These are phyloP conservation scores for Tulasnella sp. DNA, from an alignment of 768 basidiomycete species.

Conservation along the genomic window DNA sequence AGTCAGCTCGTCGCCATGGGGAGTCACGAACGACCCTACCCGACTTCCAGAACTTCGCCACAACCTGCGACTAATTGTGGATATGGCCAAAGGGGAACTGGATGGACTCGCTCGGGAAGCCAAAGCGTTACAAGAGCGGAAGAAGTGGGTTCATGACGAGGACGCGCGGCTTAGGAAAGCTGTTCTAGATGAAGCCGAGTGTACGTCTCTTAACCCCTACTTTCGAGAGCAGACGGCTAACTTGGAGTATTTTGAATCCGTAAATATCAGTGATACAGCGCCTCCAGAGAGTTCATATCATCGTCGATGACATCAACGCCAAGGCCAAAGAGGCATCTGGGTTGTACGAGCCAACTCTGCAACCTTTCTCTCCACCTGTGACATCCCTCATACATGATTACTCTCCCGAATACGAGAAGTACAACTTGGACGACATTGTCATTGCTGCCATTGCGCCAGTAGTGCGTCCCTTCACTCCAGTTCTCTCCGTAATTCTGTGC, in stretches of 20 bases:
- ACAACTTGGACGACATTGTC: constrained; percentile 82
- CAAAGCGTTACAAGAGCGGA: constrained; percentile 68
- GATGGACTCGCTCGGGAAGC: constrained; percentile 88
- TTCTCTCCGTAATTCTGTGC: background rate
- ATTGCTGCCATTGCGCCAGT: constrained; percentile 85
- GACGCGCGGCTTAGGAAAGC: constrained; percentile 60
- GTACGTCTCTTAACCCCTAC: constrained; percentile 37
- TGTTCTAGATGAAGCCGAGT: constrained; percentile 66
- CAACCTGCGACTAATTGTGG: constrained; percentile 80
- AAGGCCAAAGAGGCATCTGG: constrained; percentile 54
- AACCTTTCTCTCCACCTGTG: constrained; percentile 64
- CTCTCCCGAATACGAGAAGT: constrained; percentile 62
- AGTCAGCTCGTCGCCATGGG: constrained; percentile 68
- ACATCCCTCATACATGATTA: constrained; percentile 64
- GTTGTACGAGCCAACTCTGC: constrained; percentile 63
- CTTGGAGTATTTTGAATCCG: no score
- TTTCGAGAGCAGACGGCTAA: background rate
- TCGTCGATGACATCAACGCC: constrained; percentile 61
- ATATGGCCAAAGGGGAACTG: constrained; percentile 73
- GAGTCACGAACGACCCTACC: constrained; percentile 76
- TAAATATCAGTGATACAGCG: constrained; percentile 77
- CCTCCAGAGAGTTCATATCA: constrained; percentile 65
- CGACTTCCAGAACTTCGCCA: constrained; percentile 96
- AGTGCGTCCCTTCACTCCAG: constrained; percentile 33
- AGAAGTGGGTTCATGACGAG: constrained; percentile 63